Base-by-base conservation (phyloP, 768 basidiomycete genomes). In the Mrakia gelida region DNA sequence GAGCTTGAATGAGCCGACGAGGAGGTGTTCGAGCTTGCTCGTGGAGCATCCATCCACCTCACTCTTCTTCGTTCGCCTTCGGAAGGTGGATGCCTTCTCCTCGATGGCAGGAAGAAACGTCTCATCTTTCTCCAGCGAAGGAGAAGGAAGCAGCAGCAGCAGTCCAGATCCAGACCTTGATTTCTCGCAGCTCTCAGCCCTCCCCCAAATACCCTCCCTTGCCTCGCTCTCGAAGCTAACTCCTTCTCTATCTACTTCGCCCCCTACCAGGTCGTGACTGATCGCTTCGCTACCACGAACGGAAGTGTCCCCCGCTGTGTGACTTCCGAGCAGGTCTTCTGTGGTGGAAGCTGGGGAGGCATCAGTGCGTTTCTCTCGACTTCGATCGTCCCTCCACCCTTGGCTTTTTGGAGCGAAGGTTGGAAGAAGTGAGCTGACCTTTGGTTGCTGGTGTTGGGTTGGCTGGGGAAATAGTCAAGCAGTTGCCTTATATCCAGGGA, bases 401-500 rank as follows among this genome's bases (percentile, higher is more conserved):
- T 41, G 23, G 21, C 59, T 32, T 9, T 3, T 32, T 1, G n/a
- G 52, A 49, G 21, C 26, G 54, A 59, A 59, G 28, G 59, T n/a
- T 26, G 28, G 8, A n/a, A 8, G 54, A n/a, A 59, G 26, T 54
- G 52, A 28, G 30, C 34, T 73, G 52, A 32, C 2, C 30, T 45
- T 59, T 52, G 23, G 18, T 70, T 38, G n/a, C 56, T 56, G 56
- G 56, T 65, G 63, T 13, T 65, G 9, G 49, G 11, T 13, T 45
- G 61, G 11, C 2, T 11, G 61, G 9, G 34, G 34, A 16, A 16
- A 67, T 26, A 71, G 73, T 79, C 56, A 70, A 71, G 54, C 43
- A 75, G 62, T 54, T 79, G 28, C 73, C 75, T 32, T 79, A 79
- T n/a, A 79, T 75, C 26, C 73, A 79, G 67, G 78, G 78, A 2